Conservation (phyloP, 1,284 basidiomycete species). For the Naganishia albida region DNA sequence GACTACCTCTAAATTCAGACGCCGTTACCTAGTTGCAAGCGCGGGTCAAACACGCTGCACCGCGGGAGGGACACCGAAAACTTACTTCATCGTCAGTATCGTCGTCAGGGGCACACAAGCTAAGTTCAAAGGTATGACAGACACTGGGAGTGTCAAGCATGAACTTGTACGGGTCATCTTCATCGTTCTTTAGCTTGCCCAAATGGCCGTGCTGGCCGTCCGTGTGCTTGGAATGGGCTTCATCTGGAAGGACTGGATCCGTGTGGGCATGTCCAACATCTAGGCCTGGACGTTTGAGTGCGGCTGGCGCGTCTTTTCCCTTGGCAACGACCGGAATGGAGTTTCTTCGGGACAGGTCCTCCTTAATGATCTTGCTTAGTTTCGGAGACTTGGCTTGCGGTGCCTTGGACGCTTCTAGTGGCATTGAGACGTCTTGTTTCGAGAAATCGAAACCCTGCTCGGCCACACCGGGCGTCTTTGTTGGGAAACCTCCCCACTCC, state of each 20-base stretch:
- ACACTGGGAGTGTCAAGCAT: slow-evolving; percentile 53
- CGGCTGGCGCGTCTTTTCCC: neutral
- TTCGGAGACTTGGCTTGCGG: neutral
- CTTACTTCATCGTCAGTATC: slow-evolving; percentile 34
- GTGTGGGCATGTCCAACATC: slow-evolving; percentile 8
- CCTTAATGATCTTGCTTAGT: neutral
- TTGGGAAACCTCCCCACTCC: slow-evolving; percentile 48
- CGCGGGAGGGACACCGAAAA: neutral
- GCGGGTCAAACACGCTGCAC: neutral
- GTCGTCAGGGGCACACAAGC: slow-evolving; percentile 46
- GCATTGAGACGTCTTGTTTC: neutral
- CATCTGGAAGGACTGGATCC: slow-evolving; percentile 9
- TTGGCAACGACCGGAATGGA: slow-evolving; percentile 1
- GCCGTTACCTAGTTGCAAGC: slow-evolving; percentile 35
- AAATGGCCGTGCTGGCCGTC: slow-evolving; percentile 23
- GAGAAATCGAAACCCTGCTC: slow-evolving; percentile 15
- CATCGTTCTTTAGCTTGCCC: slow-evolving; percentile 53
- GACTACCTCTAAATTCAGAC: slow-evolving; percentile 52
- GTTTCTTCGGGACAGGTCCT: slow-evolving; percentile 10
- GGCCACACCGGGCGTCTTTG: slow-evolving; percentile 29
- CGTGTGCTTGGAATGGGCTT: slow-evolving; percentile 1
- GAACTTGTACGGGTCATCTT: slow-evolving; percentile 56
- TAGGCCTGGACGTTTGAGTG: neutral
- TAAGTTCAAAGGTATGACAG: slow-evolving; percentile 55
- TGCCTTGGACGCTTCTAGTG: neutral